Base-by-base conservation (phyloP, 2,329 filamentous ascomycete genomes). In the Monosporascus sp. region DNA sequence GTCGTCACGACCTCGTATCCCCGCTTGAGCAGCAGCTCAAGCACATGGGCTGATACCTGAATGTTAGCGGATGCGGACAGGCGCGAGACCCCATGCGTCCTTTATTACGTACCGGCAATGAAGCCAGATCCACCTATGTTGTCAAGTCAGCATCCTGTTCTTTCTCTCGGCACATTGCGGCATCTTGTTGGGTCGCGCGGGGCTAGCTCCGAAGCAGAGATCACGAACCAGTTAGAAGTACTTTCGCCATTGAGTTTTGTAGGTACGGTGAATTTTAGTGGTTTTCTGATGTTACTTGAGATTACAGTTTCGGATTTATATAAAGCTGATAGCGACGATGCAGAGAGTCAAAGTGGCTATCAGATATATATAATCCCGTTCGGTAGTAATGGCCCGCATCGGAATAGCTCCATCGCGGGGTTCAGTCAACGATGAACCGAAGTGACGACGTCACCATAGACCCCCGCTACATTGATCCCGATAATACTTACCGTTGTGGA, bases 1-100 rank as follows among this genome's bases (percentile, higher is more conserved):
- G 80, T 83, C 38, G 79, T 82, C 55, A 82, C 71, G 46, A 83
- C 78, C 22, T 70, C 68, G 66, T 82, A 73, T 52, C 76, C 75
- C 56, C 72, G 67, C 58, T 74, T 64, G 48, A 83, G 72, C 25
- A 83, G 78, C 56, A 78, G 73, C 49, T 82, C 74, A 43, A 83
- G 73, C 55, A 80, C 74, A 63, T 83, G 80, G 50, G 78, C 78
- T 80, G 54, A n/a, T 11, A 37, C 31, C 36, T 22, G 31, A 35
- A 14, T 20, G 36, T 49, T 22, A 35, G 22, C 4, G 46, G 15
- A 22, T 35, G 31, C 31, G 44, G n/a, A 22, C 18, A 27, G 7
- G 27, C 43, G 17, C n/a, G 37, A n/a, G 7, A 27, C 14, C 20
- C 44, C 46, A 38, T 20, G 18, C 36, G 9, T 36, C n/a, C 7